A percentile compares a stretch with the other conserved stretches of the same genome.
Evolutionary conservation across 345 rosid genomes (phyloP).

Genomic region (Erucastrum elatum): DNA sequence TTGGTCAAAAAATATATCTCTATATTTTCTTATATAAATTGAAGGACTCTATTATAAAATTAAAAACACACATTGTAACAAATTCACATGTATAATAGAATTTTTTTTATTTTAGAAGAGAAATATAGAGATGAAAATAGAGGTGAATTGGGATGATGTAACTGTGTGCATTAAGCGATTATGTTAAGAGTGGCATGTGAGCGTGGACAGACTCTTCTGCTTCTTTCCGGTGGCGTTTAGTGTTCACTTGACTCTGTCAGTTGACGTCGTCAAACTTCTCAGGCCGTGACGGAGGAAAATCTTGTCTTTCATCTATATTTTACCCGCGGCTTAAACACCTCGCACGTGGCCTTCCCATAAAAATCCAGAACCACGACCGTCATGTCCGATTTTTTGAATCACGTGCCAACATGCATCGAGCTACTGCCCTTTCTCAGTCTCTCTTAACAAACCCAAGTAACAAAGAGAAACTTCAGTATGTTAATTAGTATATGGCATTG

Average conservation of each 20-base stretch:
- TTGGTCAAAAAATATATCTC: too few relatives aligned
- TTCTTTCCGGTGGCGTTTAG: conserved; percentile 34
- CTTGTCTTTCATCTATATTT: conserved; percentile 14
- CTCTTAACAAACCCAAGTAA: neutral
- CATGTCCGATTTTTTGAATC: conserved; percentile 7
- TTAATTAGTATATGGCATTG: neutral
- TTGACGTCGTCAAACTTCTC: conserved; percentile 30
- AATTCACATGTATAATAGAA: too few relatives aligned
- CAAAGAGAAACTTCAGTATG: neutral
- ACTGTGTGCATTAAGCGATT: neutral
- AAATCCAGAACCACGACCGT: conserved; percentile 21
- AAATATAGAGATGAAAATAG: neutral
- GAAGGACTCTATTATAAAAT: too few relatives aligned
- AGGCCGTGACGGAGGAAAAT: conserved; percentile 11
- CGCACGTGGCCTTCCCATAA: conserved; percentile 28
- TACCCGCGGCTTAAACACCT: conserved; percentile 21
- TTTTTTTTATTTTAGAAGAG: too few relatives aligned
- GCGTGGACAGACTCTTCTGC: conserved; percentile 26
- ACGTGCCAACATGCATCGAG: conserved; percentile 24
- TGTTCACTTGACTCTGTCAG: conserved; percentile 33
- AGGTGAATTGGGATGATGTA: too few relatives aligned
- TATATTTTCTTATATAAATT: too few relatives aligned
- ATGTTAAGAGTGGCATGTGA: conserved; percentile 7
- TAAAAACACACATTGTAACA: too few relatives aligned
- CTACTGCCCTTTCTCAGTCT: neutral